Evolutionary conservation across 2,329 filamentous ascomycete genomes (phyloP), one percentile per base, ranked within the genome.

Genomic region (Juglanconis sp.): DNA sequence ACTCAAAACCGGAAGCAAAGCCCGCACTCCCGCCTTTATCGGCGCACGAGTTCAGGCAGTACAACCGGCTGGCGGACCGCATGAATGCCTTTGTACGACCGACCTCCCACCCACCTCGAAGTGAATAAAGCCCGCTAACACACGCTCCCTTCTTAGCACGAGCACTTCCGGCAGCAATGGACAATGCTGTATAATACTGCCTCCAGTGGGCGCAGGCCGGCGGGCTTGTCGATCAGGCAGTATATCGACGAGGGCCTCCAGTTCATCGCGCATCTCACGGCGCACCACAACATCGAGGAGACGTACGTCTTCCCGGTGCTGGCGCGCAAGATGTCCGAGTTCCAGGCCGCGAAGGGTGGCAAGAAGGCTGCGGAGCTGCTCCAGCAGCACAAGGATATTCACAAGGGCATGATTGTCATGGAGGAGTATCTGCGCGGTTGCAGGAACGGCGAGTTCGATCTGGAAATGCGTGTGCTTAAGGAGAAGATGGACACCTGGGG

Each of bases 281-380:
- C 84, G 60, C 92, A 96, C 76, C 93, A 96, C 77, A 78, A 77
- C 60, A 94, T 96, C 68, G 93, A 96, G 73, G 92, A 97, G 74
- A 76, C 79, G 35, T 85, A 92, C 71, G 80, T 96, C 46, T 96
- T 96, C 73, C 93, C 92, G 1, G 70, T 87, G 0, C 82, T 96
- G 2, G 91, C 89, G 11, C 78, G 77, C 67, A 87, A 86, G 66
- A 96, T 96, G 91, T 87, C 90, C 5, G 87, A 90, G 65, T 96
- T 96, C 70, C 78, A 59, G 60, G n/a, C 79, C 48, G 65, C 63
- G 51, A 63, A 61, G 60, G 63, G 63, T 1, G 57, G 61, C 5
- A 61, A 52, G 36, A 68, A 31, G 65, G 68, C 42, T 63, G 69
- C 11, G 67, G 69, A 89, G 69, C 76, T 95, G 51, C 73, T 95